Conservation (phyloP, 805 yeast genomes). For the Kregervanrija fluxuum region DNA sequence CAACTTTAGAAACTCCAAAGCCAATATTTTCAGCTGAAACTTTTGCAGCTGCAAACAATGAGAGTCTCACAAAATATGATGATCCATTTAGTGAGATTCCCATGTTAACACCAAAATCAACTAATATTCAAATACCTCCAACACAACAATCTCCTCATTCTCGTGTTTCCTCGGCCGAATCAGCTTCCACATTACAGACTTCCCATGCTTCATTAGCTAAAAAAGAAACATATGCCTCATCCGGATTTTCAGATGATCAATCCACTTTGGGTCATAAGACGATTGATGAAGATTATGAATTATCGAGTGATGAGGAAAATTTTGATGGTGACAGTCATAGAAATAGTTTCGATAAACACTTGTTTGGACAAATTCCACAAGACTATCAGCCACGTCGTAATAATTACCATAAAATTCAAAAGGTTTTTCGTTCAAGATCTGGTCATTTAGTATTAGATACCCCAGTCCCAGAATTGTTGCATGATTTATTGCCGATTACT, state of each 20-base stretch:
- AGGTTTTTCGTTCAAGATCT: conserved; percentile 66
- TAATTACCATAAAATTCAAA: conserved; percentile 30
- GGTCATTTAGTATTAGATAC: conserved; percentile 89
- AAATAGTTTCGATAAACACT: conserved; percentile 24
- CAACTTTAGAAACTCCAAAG: conserved; percentile 55
- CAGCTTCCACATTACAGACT: conserved; percentile 8
- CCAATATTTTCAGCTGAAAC: conserved; percentile 59
- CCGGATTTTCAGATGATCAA: conserved; percentile 17
- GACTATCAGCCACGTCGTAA: conserved; percentile 33
- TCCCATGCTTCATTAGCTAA: conserved; percentile 11
- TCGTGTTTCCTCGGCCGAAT: conserved; percentile 17
- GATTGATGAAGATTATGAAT: conserved; percentile 15
- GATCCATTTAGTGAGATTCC: conserved; percentile 22
- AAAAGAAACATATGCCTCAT: conserved; percentile 10
- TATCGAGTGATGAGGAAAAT: conserved; percentile 5
- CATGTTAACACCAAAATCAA: conserved; percentile 14
- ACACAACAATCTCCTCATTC: conserved; percentile 8
- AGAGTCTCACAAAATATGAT: conserved; percentile 5
- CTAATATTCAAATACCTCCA: conserved; percentile 5
- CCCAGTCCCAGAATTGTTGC: conserved; percentile 86
- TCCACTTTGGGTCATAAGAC: conserved; percentile 12
- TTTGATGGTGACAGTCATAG: conserved; percentile 1
- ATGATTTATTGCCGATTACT: conserved; percentile 76
- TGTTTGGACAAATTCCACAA: conserved; percentile 22
- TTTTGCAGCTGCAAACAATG: conserved; percentile 49